Evolutionary conservation across 352 stramenopile species (phyloP).

Genomic region (Phytophthora brassicae): DNA sequence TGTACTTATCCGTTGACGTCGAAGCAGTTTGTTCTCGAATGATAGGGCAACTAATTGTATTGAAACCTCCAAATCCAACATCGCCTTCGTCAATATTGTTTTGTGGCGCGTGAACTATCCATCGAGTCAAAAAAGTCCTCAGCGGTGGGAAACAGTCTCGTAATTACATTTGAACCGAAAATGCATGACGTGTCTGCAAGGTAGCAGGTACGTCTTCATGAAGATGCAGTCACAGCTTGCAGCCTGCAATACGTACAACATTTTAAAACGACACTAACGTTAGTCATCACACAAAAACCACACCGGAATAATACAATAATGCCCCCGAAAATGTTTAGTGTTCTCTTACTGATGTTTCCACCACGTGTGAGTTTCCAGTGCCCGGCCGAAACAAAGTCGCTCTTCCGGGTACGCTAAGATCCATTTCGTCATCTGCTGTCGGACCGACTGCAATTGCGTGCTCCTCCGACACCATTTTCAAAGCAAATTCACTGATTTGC

Average conservation of each 20-base stretch:
- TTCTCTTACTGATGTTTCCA: neutral
- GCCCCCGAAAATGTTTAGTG: neutral
- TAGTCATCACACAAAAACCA: no score
- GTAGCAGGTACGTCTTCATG: no score
- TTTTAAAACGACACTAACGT: no score
- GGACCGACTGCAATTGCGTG: neutral
- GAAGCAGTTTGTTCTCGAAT: neutral
- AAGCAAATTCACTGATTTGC: neutral
- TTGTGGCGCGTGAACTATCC: no score
- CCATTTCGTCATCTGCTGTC: neutral
- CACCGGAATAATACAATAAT: neutral
- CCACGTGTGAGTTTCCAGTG: neutral
- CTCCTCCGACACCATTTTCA: neutral
- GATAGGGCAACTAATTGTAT: neutral
- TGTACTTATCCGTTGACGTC: neutral
- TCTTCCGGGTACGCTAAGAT: neutral
- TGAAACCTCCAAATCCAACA: neutral
- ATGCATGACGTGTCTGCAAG: no score
- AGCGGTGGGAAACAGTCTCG: no score
- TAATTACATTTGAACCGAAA: no score
- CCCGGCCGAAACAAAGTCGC: neutral
- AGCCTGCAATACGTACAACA: no score
- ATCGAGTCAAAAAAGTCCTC: no score
- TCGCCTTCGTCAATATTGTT: neutral
- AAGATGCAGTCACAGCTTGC: neutral